These are phyloP conservation scores for Exophiala bonariae DNA, from an alignment of 2,329 filamentous ascomycete species.

Conservation along the genomic window DNA sequence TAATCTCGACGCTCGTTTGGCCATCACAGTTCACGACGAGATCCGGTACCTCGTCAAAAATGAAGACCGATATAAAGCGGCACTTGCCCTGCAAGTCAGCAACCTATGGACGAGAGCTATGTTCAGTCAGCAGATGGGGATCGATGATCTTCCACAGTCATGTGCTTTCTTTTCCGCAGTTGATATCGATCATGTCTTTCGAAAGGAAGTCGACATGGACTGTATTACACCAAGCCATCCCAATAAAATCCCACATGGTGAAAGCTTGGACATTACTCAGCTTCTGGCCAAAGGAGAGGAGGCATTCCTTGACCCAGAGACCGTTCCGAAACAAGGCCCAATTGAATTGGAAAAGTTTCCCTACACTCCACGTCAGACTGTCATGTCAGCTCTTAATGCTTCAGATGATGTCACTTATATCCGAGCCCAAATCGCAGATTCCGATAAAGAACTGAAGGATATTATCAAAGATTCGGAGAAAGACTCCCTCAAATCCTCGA, in stretches of 20 bases:
- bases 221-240: constrained; percentile 89
- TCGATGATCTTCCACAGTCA: constrained; percentile 87
- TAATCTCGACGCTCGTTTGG: constrained; percentile 79
- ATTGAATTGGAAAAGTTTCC: constrained; percentile 57
- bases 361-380: constrained; percentile 71
- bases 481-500: constrained; percentile 14
- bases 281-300: constrained; percentile 71
- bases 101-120: constrained; percentile 97
- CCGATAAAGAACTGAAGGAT: constrained; percentile 71
- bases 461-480: constrained; percentile 65
- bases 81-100: constrained; percentile 88
- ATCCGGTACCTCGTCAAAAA: constrained; percentile 89
- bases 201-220: constrained; percentile 98
- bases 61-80: constrained; percentile 81
- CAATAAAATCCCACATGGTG: constrained; percentile 75
- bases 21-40: constrained; percentile 96
- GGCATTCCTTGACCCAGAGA: constrained; percentile 68
- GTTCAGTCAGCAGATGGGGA: constrained; percentile 96
- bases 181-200: constrained; percentile 91
- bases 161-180: constrained; percentile 96
- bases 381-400: constrained; percentile 72
- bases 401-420: constrained; percentile 62
- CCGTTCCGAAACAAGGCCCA: constrained; percentile 54
- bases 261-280: constrained; percentile 79
- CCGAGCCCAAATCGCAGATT: constrained; percentile 76